Base-by-base conservation (phyloP, 257 asterid genomes). In the Primulina eburnea region DNA sequence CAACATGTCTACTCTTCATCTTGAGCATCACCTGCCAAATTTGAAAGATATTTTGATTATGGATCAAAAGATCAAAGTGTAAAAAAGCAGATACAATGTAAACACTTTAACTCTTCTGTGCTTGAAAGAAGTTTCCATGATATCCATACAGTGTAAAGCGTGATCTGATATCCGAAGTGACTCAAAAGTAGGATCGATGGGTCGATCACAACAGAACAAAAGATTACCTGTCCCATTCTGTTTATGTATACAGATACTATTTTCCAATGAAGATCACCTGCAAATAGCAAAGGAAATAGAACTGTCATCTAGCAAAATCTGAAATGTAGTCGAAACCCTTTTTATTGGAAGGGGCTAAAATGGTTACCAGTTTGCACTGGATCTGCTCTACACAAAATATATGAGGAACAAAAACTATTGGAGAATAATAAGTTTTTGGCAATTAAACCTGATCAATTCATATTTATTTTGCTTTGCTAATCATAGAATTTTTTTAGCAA, bases 231-330 rank as follows among this genome's bases (percentile, higher is more conserved):
- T 34, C 98, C 99, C 82, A 78, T 62, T 78, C 76, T 72, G 78
- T 92, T 89, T 29, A 91, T 78, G 87, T 94, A 91, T 59, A 92
- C 96, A 30, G 96, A 94, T 21, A 94, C 99, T 59, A 94, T 68
- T 80, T 94, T 94, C 99, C 98, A 92, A 63, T 94, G 99, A 55
- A 94, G 98, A 65, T 94, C 98, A 37, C 92, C 99, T 94, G 93
- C 92, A 79, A 33, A 75, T 28, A 65, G 16, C 28, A 69, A 29
- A 50, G 1, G 35, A 8, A 18, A 57, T 59, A 6, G 6, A 59
- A 33, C 24, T 58, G 30, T 76, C 69, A 71, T 16, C 57, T 1
- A 50, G 8, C 57, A 50, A 70, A 60, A 33, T 56, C 10, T 14
- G 40, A 6, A 55, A 67, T 40, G 8, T 26, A 38, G 7, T 9